A percentile compares a stretch with the other conserved stretches of the same genome.
Evolutionary conservation across 208 protist species (phyloP).

Genomic region (Strigomonas galati): DNA sequence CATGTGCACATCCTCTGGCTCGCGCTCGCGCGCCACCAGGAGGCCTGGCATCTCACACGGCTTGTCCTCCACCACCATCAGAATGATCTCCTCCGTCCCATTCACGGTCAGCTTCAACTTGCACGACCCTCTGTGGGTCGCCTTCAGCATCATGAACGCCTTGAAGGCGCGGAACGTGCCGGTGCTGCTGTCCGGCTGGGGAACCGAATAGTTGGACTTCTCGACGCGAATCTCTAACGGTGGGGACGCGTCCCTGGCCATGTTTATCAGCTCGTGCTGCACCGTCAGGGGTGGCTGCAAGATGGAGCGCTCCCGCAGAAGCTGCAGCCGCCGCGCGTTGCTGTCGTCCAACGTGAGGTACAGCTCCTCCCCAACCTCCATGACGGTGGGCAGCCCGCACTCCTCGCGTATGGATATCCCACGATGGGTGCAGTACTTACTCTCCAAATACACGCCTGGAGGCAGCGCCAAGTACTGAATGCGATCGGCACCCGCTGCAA

Average conservation of each 20-base stretch:
- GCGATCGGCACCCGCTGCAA: neutral
- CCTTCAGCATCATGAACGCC: neutral
- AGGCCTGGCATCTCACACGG: slow-evolving; percentile 48
- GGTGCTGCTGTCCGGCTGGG: neutral
- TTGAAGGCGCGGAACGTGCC: slow-evolving; percentile 3
- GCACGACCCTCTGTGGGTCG: slow-evolving; percentile 14
- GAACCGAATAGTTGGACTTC: neutral
- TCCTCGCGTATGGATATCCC: slow-evolving; percentile 51
- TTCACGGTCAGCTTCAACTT: slow-evolving; percentile 51
- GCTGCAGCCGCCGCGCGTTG: slow-evolving; percentile 21
- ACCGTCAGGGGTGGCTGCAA: slow-evolving; percentile 3
- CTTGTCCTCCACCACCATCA: slow-evolving; percentile 47
- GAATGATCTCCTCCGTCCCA: slow-evolving; percentile 40
- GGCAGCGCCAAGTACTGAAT: slow-evolving; percentile 44
- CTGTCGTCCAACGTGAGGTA: slow-evolving; percentile 55
- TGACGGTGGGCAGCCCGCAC: slow-evolving; percentile 42
- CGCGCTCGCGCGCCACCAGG: slow-evolving; percentile 59
- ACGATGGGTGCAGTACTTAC: slow-evolving; percentile 57
- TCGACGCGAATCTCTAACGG: neutral
- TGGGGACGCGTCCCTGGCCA: neutral
- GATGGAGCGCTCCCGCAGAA: neutral
- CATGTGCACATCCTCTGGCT: slow-evolving; percentile 39
- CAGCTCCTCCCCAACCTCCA: slow-evolving; percentile 61
- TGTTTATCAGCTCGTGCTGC: neutral
- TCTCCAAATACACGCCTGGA: slow-evolving; percentile 39